Base-by-base conservation (phyloP, 768 basidiomycete genomes). In the Leccinum boreale region DNA sequence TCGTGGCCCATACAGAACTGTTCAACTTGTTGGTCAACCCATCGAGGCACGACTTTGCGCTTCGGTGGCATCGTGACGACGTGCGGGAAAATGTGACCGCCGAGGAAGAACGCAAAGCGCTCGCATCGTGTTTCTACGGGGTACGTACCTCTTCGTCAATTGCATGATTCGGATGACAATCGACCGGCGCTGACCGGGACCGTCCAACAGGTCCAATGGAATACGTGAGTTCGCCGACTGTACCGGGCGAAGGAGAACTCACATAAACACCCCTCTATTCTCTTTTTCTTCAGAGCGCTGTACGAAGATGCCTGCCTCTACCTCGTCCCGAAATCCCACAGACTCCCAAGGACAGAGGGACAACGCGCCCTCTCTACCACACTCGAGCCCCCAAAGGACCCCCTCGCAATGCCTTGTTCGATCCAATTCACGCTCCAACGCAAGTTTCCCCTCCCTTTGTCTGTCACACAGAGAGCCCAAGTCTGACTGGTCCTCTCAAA, bases 31-130 rank as follows among this genome's bases (percentile, higher is more conserved):
- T 92, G 21, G 85, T 92, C 33, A 89, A 91, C 66, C 90, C 89
- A 0, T 55, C 75, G 10, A 64, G 69, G 5, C 84, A 85, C 58
- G 78, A 84, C 48, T 91, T 90, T 68, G 86, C 89, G 2, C 74
- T 91, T 52, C 77, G 88, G 39, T 91, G 90, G 89, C 90, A 91
- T 68, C 81, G 90, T 3, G 90, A 92, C 60, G 90, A 90, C 69
- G 79, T 92, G 5, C 74, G 70, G 28, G 85, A 84, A 64, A 74
- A 77, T 23, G 87, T 84, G 0, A 79, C 75, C 0, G 68, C 76
- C 17, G 82, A 85, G 12, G 86, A 91, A 60, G 90, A 92, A 63
- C 68, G 66, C 1, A 67, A 72, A 11, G 84, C 84, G 4, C 79
- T 92, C 2, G 69, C 71, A 9, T 71, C 79, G 33, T 87, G 85